Conservation (phyloP, 208 protist species). For the Acanthamoeba royreba region DNA sequence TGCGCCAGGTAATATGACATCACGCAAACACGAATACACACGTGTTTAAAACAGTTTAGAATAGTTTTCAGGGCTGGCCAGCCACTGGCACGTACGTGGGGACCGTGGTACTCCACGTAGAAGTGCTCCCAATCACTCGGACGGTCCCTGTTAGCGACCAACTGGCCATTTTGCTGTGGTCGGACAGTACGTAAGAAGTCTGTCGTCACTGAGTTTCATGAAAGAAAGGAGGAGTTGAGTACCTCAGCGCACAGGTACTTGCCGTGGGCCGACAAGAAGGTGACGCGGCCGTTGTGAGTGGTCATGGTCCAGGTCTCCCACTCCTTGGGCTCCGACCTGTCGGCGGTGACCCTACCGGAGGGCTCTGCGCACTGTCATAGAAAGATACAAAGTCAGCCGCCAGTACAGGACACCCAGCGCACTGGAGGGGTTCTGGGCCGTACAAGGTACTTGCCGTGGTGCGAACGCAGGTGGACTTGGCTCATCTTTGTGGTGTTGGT, state of each 20-base stretch:
- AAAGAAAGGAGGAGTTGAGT: neutral
- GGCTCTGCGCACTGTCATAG: neutral
- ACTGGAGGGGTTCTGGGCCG: too few species aligned
- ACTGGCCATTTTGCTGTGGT: neutral
- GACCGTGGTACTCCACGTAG: neutral
- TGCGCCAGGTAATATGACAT: too few species aligned
- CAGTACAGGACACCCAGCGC: neutral
- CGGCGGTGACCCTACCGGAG: neutral
- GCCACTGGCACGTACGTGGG: too few species aligned
- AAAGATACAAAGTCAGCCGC: neutral
- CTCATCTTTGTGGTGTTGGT: too few species aligned
- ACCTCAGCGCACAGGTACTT: conserved; percentile 9
- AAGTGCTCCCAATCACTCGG: neutral
- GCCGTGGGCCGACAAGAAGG: neutral
- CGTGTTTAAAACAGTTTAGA: too few species aligned
- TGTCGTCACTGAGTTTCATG: neutral
- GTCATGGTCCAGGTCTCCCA: conserved; percentile 1
- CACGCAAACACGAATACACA: too few species aligned
- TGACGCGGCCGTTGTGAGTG: neutral
- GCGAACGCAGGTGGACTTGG: neutral
- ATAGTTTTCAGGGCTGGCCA: too few species aligned
- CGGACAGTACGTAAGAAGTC: neutral
- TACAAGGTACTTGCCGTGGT: neutral
- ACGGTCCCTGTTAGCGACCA: neutral
- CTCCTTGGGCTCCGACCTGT: neutral